Evolutionary conservation across 352 stramenopile species (phyloP).

Genomic region (Globisporangium paddicum): DNA sequence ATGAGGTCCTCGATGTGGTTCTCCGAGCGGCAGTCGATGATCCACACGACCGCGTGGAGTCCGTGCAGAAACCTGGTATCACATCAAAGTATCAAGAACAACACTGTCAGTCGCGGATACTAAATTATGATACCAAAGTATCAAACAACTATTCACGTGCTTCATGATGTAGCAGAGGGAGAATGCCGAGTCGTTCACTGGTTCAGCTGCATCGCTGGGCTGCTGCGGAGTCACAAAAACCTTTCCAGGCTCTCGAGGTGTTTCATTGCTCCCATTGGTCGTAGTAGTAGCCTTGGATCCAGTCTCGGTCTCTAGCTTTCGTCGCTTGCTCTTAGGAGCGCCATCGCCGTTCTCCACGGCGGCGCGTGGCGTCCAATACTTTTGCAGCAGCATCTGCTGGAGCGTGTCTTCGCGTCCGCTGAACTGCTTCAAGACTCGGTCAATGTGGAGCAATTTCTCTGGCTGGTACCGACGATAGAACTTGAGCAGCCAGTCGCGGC

Average conservation of each 20-base stretch:
- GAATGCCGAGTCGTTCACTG: not conserved
- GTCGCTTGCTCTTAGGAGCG: slow-evolving; percentile 7
- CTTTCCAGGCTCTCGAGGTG: not conserved
- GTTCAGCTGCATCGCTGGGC: not conserved
- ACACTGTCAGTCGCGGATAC: not conserved
- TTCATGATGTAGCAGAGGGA: slow-evolving; percentile 33
- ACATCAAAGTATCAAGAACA: not conserved
- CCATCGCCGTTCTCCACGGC: not conserved
- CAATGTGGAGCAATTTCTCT: slow-evolving; percentile 37
- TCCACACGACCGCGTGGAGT: slow-evolving; percentile 42
- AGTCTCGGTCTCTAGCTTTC: slow-evolving; percentile 17
- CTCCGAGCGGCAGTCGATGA: slow-evolving; percentile 41
- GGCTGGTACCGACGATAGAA: slow-evolving; percentile 58
- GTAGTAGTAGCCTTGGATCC: slow-evolving; percentile 6
- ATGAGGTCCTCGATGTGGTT: slow-evolving; percentile 27
- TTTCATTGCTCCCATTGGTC: not conserved
- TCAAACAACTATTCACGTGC: slow-evolving; percentile 5
- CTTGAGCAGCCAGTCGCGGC: slow-evolving; percentile 42
- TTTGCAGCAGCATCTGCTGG: slow-evolving; percentile 50
- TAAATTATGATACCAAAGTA: not conserved
- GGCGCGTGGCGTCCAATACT: slow-evolving; percentile 26
- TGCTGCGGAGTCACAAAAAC: slow-evolving; percentile 3
- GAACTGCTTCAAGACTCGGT: slow-evolving; percentile 57
- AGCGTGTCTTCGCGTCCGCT: slow-evolving; percentile 55
- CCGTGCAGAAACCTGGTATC: slow-evolving; percentile 16